Conservation (phyloP, 257 asterid genomes). For the Solanum chiquidenum region DNA sequence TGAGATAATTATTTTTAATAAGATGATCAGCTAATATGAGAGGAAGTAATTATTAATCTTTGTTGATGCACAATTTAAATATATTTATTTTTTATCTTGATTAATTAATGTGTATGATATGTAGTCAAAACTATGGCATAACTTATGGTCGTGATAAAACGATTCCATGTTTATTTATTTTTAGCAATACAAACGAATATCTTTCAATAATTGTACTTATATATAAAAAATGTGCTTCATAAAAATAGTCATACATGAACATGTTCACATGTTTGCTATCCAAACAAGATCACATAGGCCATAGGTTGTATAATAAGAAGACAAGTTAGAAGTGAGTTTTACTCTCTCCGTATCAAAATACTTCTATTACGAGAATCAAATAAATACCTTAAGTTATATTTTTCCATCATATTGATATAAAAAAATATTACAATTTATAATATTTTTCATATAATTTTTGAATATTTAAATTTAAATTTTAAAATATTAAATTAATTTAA, state of each 20-base stretch:
- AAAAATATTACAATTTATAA: too few species aligned
- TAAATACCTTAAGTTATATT: too few species aligned
- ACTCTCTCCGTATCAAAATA: background rate
- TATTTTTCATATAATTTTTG: too few species aligned
- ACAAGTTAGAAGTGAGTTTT: background rate
- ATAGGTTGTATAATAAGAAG: background rate
- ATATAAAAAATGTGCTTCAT: background rate
- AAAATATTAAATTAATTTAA: too few species aligned
- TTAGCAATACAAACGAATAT: background rate
- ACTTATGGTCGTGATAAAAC: background rate
- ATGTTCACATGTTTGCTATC: background rate
- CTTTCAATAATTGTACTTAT: background rate
- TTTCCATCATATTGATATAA: too few species aligned
- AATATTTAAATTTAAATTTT: too few species aligned
- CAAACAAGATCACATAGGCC: background rate
- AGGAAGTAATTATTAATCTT: background rate
- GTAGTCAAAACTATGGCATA: background rate
- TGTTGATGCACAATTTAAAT: background rate
- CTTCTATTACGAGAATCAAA: background rate
- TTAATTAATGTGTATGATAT: background rate
- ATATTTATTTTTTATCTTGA: background rate
- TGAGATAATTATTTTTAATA: too few species aligned
- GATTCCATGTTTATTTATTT: background rate
- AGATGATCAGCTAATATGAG: too few species aligned
- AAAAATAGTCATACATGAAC: background rate